Conservation (phyloP, 148 eudicot species). For the Rhododendron griersonianum region DNA sequence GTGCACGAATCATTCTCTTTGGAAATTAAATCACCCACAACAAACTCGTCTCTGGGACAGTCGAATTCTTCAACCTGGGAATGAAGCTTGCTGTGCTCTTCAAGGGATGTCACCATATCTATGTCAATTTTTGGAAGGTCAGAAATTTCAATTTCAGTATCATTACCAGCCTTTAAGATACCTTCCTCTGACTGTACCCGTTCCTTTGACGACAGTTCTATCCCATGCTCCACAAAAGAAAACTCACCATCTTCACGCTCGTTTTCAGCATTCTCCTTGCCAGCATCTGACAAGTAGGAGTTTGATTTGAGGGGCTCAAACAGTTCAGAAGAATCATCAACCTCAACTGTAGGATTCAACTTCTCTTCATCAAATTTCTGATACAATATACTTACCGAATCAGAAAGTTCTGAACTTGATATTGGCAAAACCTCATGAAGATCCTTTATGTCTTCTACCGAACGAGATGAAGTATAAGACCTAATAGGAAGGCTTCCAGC, state of each 20-base stretch:
- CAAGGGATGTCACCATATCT: conserved; percentile 16
- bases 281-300: conserved; percentile 23
- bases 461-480: conserved; percentile 34
- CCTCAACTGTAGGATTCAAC: conserved; percentile 29
- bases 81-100: conserved; percentile 20
- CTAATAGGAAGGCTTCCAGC: conserved; percentile 57
- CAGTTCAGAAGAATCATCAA: conserved; percentile 27
- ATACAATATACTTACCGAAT: conserved; percentile 47
- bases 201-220: conserved; percentile 32
- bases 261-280: conserved; percentile 20
- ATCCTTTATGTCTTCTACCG: conserved; percentile 58
- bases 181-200: conserved; percentile 24
- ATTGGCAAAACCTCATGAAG: conserved; percentile 77
- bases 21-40: conserved; percentile 15
- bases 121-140: conserved; percentile 14
- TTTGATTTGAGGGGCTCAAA: conserved; percentile 25
- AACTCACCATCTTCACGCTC: conserved; percentile 39
- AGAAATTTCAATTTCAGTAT: conserved; percentile 16
- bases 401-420: conserved; percentile 48
- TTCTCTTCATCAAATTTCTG: conserved; percentile 71
- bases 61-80: conserved; percentile 15
- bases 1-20: conserved; percentile 29
- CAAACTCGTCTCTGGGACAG: conserved; percentile 20
- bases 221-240: conserved; percentile 37
- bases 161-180: conserved; percentile 17